Base-by-base conservation (phyloP, 371 early-diverging fungal species). In the Cladochytrium tenue region DNA sequence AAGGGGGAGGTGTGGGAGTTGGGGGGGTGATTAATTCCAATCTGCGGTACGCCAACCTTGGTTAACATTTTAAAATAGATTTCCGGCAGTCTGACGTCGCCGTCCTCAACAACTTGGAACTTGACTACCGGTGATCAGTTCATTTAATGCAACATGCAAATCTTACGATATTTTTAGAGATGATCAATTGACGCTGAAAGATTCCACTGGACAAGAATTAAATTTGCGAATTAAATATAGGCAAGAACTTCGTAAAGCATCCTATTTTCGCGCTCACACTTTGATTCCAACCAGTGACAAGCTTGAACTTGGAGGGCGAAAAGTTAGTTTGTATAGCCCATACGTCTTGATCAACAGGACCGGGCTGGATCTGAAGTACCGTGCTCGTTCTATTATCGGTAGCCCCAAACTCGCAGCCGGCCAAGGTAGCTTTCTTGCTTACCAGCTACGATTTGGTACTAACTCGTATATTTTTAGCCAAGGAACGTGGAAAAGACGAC, bases 291-390 rank as follows among this genome's bases (percentile, higher is more conserved):
- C n/a, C 66, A 71, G 71, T 57, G 76, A 76, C 51, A 76, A 74
- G 51, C 43, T 68, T n/a, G 73, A 67, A 10, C 32, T 63, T 13
- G 74, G 69, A 35, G 81, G 80, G 20, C 75, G 84, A 5, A 85
- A 79, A 33, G 79, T 90, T 58, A 79, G 77, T 64, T 74, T 90
- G 28, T 87, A 81, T 71, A 78, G 83, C 43, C 90, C 90, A 4
- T 90, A 94, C 61, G 88, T 96, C 10, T 82, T 98, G 70, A 76
- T 98, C 63, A 98, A 98, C 81, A 93, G 94, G 73, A 93, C 97
- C 1, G 94, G 95, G 0, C 68, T 93, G 35, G 85, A 89, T 26
- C 86, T 97, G 59, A 66, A 77, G 10, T 92, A 93, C 79, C 90
- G 88, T 62, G 86, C 92, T 53, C 89, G 91, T 59, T 90, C 90